These are phyloP conservation scores for Auricularia sp. DNA, from an alignment of 768 basidiomycete genomes.

Conservation along the genomic window DNA sequence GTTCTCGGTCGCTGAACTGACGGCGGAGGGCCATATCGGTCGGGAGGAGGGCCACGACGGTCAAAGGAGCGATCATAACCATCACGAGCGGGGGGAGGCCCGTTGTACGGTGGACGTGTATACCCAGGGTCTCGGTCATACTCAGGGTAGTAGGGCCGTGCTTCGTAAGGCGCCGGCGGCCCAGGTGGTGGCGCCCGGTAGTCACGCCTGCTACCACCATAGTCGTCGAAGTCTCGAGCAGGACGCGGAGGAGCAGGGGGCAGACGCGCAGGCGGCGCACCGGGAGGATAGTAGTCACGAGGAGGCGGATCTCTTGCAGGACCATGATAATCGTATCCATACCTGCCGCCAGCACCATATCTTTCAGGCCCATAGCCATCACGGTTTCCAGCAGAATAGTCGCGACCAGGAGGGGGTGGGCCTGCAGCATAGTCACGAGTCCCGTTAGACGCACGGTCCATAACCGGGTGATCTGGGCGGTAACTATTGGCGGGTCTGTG, in stretches of 20 bases:
- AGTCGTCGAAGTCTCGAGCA: conserved; percentile 60
- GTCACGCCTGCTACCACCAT: conserved; percentile 34
- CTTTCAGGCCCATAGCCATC: conserved; percentile 46
- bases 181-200: conserved; percentile 41
- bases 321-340: conserved; percentile 43
- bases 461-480: conserved; percentile 14
- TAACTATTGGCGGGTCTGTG: neutral
- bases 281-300: conserved; percentile 42
- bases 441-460: conserved; percentile 42
- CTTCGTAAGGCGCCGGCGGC: conserved; percentile 43
- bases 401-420: conserved; percentile 31
- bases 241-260: conserved; percentile 37
- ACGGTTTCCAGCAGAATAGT: conserved; percentile 31
- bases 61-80: conserved; percentile 21
- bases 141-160: conserved; percentile 40
- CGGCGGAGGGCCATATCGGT: conserved; percentile 34
- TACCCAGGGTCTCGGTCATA: conserved; percentile 35
- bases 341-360: conserved; percentile 33
- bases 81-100: conserved; percentile 27
- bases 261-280: conserved; percentile 29
- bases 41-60: conserved; percentile 36
- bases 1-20: conserved; percentile 42
- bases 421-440: conserved; percentile 38
- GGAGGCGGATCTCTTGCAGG: conserved; percentile 27
- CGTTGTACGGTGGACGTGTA: conserved; percentile 42